Evolutionary conservation across 1,284 basidiomycete genomes (phyloP).

Genomic region (Ceratorhiza oryzae-sativae): DNA sequence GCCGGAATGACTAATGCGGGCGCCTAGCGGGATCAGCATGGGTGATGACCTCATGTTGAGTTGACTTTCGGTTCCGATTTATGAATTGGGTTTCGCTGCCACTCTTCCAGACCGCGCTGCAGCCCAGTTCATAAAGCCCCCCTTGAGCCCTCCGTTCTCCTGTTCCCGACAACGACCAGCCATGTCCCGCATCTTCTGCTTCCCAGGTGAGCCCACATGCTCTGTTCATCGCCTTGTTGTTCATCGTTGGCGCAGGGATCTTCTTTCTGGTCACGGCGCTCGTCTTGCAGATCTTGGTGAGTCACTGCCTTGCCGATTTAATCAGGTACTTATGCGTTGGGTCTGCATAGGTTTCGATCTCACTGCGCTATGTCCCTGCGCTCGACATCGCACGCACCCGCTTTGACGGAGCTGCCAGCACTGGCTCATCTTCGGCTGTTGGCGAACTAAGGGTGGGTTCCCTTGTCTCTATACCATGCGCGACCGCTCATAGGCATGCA

Average conservation of each 20-base stretch:
- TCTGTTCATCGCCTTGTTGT: neutral
- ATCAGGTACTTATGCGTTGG: neutral
- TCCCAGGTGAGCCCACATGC: slow-evolving; percentile 56
- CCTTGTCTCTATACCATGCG: neutral
- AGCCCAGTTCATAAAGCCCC: neutral
- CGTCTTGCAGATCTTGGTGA: slow-evolving; percentile 30
- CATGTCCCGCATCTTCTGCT: slow-evolving; percentile 67
- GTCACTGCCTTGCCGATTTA: neutral
- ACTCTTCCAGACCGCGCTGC: neutral
- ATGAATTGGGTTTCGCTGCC: slow-evolving; percentile 1
- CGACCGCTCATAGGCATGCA: neutral
- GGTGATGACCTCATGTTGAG: neutral
- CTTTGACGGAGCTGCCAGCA: slow-evolving; percentile 6
- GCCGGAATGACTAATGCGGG: neutral
- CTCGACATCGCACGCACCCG: slow-evolving; percentile 26
- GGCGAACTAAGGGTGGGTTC: slow-evolving; percentile 16
- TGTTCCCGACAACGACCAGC: slow-evolving; percentile 24
- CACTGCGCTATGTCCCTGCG: slow-evolving; percentile 34
- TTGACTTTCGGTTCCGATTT: neutral
- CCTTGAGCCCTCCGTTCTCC: neutral
- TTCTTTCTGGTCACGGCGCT: slow-evolving; percentile 33
- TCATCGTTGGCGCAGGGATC: slow-evolving; percentile 1
- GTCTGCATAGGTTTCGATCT: slow-evolving; percentile 12
- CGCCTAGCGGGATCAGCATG: no score
- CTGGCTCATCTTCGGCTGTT: slow-evolving; percentile 21